These are phyloP conservation scores for Xylariaceae sp. DNA, from an alignment of 2,329 filamentous ascomycete genomes.

Conservation along the genomic window DNA sequence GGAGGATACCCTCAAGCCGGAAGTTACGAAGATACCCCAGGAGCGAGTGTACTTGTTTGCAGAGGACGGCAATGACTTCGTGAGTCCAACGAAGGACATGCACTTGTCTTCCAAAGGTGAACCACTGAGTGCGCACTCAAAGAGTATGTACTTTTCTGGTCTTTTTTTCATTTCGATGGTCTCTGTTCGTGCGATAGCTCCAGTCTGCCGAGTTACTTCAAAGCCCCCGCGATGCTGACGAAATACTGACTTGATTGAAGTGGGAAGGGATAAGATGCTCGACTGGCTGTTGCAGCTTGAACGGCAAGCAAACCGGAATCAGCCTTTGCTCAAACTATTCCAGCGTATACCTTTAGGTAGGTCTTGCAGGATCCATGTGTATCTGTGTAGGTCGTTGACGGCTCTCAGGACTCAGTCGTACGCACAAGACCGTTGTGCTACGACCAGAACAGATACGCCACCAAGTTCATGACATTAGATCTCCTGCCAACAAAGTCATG, in stretches of 20 bases:
- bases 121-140: constrained; percentile 15
- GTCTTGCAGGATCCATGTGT: background rate
- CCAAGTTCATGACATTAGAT: constrained; percentile 29
- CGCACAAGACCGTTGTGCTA: constrained; percentile 38
- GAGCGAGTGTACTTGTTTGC: constrained; percentile 49
- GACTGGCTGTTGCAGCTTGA: constrained; percentile 47
- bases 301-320: constrained; percentile 34
- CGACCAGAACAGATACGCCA: constrained; percentile 38
- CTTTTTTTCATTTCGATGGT: no score
- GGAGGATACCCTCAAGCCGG: constrained; percentile 24
- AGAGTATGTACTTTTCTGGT: no score
- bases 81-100: constrained; percentile 16
- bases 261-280: constrained; percentile 35
- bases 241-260: no score
- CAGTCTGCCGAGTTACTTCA: no score
- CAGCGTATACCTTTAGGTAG: constrained; percentile 48
- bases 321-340: constrained; percentile 50
- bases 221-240: no score
- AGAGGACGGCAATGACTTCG: constrained; percentile 39
- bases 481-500: constrained; percentile 41
- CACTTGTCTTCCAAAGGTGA: constrained; percentile 20
- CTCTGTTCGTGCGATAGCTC: no score
- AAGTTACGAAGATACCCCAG: constrained; percentile 24
- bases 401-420: constrained; percentile 43
- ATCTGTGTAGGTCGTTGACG: no score